A percentile compares a stretch with the other conserved stretches of the same genome.
phyloP scores from a whole-genome alignment of 176 grass and related monocot genomes.

The Stipa capillata region DNA sequence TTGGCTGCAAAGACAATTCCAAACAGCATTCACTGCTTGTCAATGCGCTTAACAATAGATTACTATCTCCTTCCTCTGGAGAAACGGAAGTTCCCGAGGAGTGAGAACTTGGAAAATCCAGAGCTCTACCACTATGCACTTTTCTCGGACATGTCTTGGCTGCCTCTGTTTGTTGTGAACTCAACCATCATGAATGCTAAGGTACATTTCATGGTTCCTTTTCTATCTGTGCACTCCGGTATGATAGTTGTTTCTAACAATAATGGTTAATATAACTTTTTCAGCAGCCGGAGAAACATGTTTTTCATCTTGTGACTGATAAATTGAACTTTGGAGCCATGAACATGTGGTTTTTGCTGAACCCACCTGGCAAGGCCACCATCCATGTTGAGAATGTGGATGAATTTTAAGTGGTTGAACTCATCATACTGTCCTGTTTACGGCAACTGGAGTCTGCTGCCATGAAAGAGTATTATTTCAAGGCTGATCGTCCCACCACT shows the following conservation, averaged over 20 bases:
- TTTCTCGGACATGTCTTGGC: constrained; percentile 96
- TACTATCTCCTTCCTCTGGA: constrained; percentile 83
- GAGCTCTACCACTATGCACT: constrained; percentile 93
- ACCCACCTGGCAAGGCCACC: constrained; percentile 87
- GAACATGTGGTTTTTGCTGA: constrained; percentile 99
- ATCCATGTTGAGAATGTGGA: constrained; percentile 98
- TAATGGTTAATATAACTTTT: neutral
- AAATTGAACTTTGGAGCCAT: constrained; percentile 98
- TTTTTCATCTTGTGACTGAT: constrained; percentile 97
- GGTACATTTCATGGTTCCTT: constrained; percentile 30
- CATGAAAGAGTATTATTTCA: constrained; percentile 99
- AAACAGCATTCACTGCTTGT: constrained; percentile 95
- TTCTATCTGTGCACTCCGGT: neutral
- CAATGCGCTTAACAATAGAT: constrained; percentile 90
- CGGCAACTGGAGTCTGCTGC: constrained; percentile 81
- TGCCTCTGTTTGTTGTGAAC: constrained; percentile 93
- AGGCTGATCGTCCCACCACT: constrained; percentile 83
- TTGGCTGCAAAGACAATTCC: constrained; percentile 99
- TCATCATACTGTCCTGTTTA: constrained; percentile 94
- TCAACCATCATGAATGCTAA: constrained; percentile 98
- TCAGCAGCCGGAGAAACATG: constrained; percentile 97
- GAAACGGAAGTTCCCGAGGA: constrained; percentile 59
- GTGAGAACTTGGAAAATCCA: constrained; percentile 86
- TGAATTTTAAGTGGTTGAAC: constrained; percentile 97
- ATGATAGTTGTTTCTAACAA: neutral